A percentile compares a stretch with the other conserved stretches of the same genome.
Conservation (phyloP, 2,329 filamentous ascomycete species). For the Colletotrichum sidae region DNA sequence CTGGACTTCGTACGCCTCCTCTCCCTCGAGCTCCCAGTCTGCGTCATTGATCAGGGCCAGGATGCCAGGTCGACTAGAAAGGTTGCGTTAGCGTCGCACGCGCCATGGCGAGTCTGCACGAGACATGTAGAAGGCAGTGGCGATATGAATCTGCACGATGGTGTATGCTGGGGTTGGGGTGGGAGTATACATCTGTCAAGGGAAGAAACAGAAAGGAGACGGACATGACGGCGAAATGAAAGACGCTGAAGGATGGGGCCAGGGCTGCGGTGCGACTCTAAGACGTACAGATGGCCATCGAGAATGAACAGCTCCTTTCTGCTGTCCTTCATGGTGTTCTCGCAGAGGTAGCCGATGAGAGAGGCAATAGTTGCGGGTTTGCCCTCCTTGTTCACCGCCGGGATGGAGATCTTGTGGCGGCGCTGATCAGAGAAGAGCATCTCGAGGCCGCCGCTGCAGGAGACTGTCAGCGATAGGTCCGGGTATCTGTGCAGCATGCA, state of each 20-base stretch:
- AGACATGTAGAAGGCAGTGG: constrained; percentile 15
- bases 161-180: constrained; percentile 15
- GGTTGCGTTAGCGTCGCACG: constrained; percentile 36
- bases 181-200: constrained; percentile 27
- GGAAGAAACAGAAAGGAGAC: constrained; percentile 21
- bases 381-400: constrained; percentile 69
- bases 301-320: constrained; percentile 91
- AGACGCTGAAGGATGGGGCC: constrained; percentile 28
- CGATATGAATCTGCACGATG: constrained; percentile 23
- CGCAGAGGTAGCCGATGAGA: constrained; percentile 83
- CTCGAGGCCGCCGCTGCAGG: constrained; percentile 85
- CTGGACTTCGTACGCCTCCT: constrained; percentile 89
- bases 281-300: constrained; percentile 85
- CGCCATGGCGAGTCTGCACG: constrained; percentile 12
- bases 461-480: constrained; percentile 25
- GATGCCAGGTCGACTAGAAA: constrained; percentile 86
- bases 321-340: constrained; percentile 85
- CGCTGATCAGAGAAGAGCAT: constrained; percentile 90
- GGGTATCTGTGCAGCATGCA: constrained; percentile 18
- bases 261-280: constrained; percentile 31
- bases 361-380: constrained; percentile 76
- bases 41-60: constrained; percentile 97
- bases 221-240: constrained; percentile 23
- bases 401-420: constrained; percentile 77
- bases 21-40: constrained; percentile 97